Evolutionary conservation across 192 early-diverging fungal species (phyloP).

Genomic region (Coemansia sp.): DNA sequence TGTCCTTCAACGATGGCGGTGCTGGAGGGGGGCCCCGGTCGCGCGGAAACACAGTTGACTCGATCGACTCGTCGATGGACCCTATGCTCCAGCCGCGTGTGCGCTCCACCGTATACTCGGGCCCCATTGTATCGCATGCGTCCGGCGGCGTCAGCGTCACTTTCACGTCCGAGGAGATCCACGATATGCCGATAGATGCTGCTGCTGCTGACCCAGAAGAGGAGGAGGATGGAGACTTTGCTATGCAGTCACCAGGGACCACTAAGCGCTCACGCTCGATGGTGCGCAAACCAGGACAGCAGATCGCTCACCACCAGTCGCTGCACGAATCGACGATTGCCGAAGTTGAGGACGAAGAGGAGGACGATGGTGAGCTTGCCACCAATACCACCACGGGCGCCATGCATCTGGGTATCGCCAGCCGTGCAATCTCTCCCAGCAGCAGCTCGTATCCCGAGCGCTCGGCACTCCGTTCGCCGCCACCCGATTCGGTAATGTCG

Average conservation of each 20-base stretch:
- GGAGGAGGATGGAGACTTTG: neutral
- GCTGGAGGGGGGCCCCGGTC: neutral
- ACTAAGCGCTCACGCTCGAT: slow-evolving; percentile 23
- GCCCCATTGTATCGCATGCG: slow-evolving; percentile 35
- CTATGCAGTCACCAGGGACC: too few relatives aligned
- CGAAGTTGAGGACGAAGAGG: slow-evolving; percentile 12
- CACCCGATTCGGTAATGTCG: neutral
- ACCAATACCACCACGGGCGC: too few relatives aligned
- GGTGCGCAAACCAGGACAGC: neutral
- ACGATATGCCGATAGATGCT: slow-evolving; percentile 32
- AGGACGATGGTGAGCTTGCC: neutral
- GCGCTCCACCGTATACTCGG: slow-evolving; percentile 47
- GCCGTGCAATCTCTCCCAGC: neutral
- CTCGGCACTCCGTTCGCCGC: neutral
- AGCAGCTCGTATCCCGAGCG: neutral
- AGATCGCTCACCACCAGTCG: neutral
- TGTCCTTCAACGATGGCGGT: slow-evolving; percentile 24
- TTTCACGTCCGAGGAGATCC: slow-evolving; percentile 46
- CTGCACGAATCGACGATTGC: neutral
- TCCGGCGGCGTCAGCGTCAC: slow-evolving; percentile 52
- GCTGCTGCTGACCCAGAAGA: slow-evolving; percentile 5
- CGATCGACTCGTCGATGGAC: slow-evolving; percentile 16
- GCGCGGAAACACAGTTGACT: slow-evolving; percentile 28
- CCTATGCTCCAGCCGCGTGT: slow-evolving; percentile 16
- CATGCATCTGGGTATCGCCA: too few relatives aligned